phyloP scores from a whole-genome alignment of 2,329 filamentous ascomycete species.

The Fusarium sterilihyphosum region DNA sequence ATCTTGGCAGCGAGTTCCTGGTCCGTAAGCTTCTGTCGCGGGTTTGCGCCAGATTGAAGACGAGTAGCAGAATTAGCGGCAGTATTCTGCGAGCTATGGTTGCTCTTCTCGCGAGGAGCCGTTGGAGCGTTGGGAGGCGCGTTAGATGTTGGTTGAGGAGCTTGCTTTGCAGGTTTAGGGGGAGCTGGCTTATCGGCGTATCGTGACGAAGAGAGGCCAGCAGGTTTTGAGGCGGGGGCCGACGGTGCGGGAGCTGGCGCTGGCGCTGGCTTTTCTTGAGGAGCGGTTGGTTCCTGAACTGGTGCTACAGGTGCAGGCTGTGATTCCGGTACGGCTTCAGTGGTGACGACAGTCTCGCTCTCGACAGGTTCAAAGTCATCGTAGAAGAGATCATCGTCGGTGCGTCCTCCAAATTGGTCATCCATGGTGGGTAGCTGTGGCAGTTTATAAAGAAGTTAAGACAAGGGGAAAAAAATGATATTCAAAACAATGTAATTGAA shows the following conservation, averaged over 20 bases:
- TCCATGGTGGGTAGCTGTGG: slow-evolving; percentile 56
- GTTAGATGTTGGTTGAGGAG: slow-evolving; percentile 33
- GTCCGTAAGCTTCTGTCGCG: slow-evolving; percentile 69
- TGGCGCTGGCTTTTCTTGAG: slow-evolving; percentile 21
- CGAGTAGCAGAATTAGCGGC: slow-evolving; percentile 54
- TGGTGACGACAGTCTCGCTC: slow-evolving; percentile 45
- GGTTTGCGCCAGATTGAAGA: slow-evolving; percentile 65
- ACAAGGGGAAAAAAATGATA: neutral
- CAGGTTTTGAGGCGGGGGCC: slow-evolving; percentile 18
- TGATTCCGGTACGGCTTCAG: slow-evolving; percentile 27
- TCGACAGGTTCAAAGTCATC: slow-evolving; percentile 69
- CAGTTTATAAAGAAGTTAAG: neutral
- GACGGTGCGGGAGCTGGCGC: slow-evolving; percentile 19
- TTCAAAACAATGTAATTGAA: neutral
- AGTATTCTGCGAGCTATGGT: slow-evolving; percentile 41
- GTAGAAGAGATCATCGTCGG: slow-evolving; percentile 70
- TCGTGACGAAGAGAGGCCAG: slow-evolving; percentile 46
- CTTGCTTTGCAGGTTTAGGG: slow-evolving; percentile 25
- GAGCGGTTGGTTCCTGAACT: neutral
- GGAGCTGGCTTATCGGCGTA: slow-evolving; percentile 47
- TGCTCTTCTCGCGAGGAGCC: slow-evolving; percentile 43
- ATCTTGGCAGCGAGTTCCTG: slow-evolving; percentile 68
- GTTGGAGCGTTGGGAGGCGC: slow-evolving; percentile 47
- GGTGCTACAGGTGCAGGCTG: neutral
- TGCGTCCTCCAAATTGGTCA: slow-evolving; percentile 69